These are phyloP conservation scores for Boletus tomentosulus DNA, from an alignment of 768 basidiomycete species.

Conservation along the genomic window DNA sequence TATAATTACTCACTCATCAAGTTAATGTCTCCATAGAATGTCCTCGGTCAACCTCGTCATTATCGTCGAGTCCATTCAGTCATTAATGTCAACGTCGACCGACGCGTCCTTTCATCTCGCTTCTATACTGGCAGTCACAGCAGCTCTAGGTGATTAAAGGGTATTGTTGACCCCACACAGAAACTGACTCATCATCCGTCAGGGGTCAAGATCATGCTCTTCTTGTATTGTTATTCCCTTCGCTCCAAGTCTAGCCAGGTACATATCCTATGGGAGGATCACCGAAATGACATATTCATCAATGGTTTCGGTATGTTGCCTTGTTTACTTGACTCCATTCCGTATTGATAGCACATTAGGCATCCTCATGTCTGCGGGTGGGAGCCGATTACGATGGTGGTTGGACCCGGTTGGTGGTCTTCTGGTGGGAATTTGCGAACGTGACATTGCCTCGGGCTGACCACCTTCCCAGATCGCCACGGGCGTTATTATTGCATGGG, in stretches of 20 bases:
- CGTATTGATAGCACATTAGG: slow-evolving; percentile 38
- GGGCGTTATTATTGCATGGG: slow-evolving; percentile 81
- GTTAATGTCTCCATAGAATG: slow-evolving; percentile 54
- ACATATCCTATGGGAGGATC: slow-evolving; percentile 93
- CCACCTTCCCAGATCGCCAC: slow-evolving; percentile 53
- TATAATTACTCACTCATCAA: background rate
- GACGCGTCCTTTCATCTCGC: slow-evolving; percentile 67
- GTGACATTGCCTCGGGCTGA: background rate
- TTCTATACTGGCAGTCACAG: slow-evolving; percentile 76
- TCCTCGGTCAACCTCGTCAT: slow-evolving; percentile 87
- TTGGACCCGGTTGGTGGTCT: slow-evolving; percentile 78
- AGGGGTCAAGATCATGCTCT: slow-evolving; percentile 84
- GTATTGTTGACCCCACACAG: background rate
- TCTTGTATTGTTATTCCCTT: slow-evolving; percentile 80
- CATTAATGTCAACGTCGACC: slow-evolving; percentile 59
- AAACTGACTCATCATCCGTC: background rate
- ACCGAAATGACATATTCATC: slow-evolving; percentile 88
- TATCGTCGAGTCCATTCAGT: slow-evolving; percentile 79
- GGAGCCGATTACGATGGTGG: slow-evolving; percentile 79
- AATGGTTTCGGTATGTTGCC: slow-evolving; percentile 61
- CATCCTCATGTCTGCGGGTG: slow-evolving; percentile 79
- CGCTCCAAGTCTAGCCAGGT: slow-evolving; percentile 87
- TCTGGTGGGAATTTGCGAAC: slow-evolving; percentile 45
- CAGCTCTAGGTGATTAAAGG: slow-evolving; percentile 57
- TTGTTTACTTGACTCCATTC: background rate